A percentile compares a stretch with the other conserved stretches of the same genome.
phyloP scores from a whole-genome alignment of 1,284 basidiomycete genomes.

The Rhodotorula sp. region DNA sequence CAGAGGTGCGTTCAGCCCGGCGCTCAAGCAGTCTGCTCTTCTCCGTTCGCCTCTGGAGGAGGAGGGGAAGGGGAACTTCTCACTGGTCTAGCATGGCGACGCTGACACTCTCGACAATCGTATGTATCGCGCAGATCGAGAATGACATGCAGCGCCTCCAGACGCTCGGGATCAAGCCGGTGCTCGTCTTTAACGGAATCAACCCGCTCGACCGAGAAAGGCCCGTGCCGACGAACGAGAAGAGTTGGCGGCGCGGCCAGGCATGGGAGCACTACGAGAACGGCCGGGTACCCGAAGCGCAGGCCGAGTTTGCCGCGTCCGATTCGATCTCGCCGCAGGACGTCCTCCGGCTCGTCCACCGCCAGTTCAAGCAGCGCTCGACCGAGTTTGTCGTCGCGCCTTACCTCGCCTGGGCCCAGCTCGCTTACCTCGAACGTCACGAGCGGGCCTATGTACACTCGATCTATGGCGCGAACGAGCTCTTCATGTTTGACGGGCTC shows the following conservation, averaged over 20 bases:
- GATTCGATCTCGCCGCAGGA: constrained; percentile 72
- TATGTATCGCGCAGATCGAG: constrained; percentile 65
- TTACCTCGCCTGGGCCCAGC: constrained; percentile 89
- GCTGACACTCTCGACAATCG: background rate
- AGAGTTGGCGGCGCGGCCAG: constrained; percentile 54
- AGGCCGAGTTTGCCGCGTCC: constrained; percentile 72
- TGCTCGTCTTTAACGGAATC: constrained; percentile 93
- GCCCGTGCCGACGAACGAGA: constrained; percentile 27
- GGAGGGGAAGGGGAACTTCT: background rate
- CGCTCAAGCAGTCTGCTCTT: background rate
- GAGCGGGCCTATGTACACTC: constrained; percentile 92
- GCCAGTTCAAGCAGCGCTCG: constrained; percentile 90
- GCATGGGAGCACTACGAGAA: constrained; percentile 89
- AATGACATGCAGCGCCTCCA: constrained; percentile 86
- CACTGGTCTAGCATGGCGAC: background rate
- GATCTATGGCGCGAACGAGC: constrained; percentile 86
- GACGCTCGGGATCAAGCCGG: constrained; percentile 85
- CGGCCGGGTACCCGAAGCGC: constrained; percentile 80
- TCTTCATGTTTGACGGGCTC: constrained; percentile 78
- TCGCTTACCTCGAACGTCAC: constrained; percentile 92
- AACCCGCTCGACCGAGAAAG: constrained; percentile 56
- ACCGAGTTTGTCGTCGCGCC: constrained; percentile 96
- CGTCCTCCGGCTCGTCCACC: constrained; percentile 84
- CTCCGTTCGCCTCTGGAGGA: background rate
- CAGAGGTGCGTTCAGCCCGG: constrained; percentile 42